Evolutionary conservation across 2,329 filamentous ascomycete species (phyloP).

Genomic region (Neoascochyta sp.): DNA sequence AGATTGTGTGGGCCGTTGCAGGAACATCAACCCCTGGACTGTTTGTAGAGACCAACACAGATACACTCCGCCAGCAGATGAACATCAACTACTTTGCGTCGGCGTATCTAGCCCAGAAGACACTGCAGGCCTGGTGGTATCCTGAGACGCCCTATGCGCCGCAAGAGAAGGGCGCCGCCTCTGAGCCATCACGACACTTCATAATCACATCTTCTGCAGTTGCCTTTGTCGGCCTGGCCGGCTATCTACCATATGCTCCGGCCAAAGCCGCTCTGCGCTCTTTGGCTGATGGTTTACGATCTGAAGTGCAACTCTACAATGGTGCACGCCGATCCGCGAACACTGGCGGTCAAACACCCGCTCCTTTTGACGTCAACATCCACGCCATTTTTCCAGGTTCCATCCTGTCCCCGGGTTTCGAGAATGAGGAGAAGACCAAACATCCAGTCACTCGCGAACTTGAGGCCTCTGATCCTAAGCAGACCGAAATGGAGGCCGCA

Average conservation of each 20-base stretch:
- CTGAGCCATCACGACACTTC: slow-evolving; percentile 61
- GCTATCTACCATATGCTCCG: slow-evolving; percentile 80
- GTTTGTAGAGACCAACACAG: slow-evolving; percentile 69
- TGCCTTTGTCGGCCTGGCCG: slow-evolving; percentile 72
- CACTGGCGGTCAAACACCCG: slow-evolving; percentile 34
- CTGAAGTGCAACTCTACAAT: slow-evolving; percentile 84
- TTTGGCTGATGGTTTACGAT: slow-evolving; percentile 75
- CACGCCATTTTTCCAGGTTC: slow-evolving; percentile 82
- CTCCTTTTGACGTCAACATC: slow-evolving; percentile 67
- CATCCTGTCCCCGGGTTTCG: slow-evolving; percentile 72
- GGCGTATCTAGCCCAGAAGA: slow-evolving; percentile 79
- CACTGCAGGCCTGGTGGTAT: slow-evolving; percentile 70
- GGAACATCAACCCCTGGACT: slow-evolving; percentile 71
- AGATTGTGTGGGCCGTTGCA: slow-evolving; percentile 89
- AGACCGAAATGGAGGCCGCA: slow-evolving; percentile 77
- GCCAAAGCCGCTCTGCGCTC: slow-evolving; percentile 81
- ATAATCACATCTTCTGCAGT: slow-evolving; percentile 80
- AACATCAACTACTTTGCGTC: slow-evolving; percentile 88
- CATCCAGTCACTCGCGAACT: slow-evolving; percentile 73
- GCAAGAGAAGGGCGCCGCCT: slow-evolving; percentile 11
- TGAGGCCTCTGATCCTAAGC: slow-evolving; percentile 76
- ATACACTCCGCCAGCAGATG: slow-evolving; percentile 72
- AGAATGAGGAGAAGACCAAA: slow-evolving; percentile 73
- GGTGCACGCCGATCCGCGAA: slow-evolving; percentile 48
- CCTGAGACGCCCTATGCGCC: slow-evolving; percentile 37